A percentile compares a stretch with the other conserved stretches of the same genome.
phyloP scores from a whole-genome alignment of 805 yeast genomes.

The Ogataea degrootiae region DNA sequence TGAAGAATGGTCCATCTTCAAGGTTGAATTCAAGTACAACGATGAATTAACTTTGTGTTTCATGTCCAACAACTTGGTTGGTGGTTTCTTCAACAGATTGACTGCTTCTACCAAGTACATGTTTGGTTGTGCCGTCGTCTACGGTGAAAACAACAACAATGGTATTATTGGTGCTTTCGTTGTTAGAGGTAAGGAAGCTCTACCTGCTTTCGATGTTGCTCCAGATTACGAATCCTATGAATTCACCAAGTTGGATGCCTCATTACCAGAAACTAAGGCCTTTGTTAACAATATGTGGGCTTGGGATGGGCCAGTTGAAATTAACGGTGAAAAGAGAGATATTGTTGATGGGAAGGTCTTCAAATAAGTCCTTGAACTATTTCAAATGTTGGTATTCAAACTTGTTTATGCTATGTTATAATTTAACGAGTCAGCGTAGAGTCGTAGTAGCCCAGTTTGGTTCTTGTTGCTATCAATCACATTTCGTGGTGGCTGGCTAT shows the following conservation, averaged over 20 bases:
- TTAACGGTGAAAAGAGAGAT: slow-evolving; percentile 77
- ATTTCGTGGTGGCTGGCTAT: too few species aligned
- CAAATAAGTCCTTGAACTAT: slow-evolving; percentile 49
- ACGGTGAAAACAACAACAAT: slow-evolving; percentile 98
- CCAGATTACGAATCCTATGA: slow-evolving; percentile 98
- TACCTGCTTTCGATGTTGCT: slow-evolving; percentile 95
- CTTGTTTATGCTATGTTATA: too few species aligned
- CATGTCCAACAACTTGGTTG: slow-evolving; percentile 97
- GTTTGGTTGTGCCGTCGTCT: slow-evolving; percentile 91
- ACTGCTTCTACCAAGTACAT: slow-evolving; percentile 87
- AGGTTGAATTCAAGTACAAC: slow-evolving; percentile 94
- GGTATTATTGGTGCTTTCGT: slow-evolving; percentile 95
- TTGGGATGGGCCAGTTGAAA: slow-evolving; percentile 90
- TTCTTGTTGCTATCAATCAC: too few species aligned
- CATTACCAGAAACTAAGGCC: slow-evolving; percentile 70
- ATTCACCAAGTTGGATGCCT: slow-evolving; percentile 76
- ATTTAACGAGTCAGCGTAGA: too few species aligned
- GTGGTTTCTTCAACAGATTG: slow-evolving; percentile 97
- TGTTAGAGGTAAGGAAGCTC: slow-evolving; percentile 89
- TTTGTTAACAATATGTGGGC: slow-evolving; percentile 92
- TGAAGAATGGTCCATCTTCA: slow-evolving; percentile 91
- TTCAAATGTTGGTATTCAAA: not conserved
- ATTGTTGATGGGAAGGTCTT: slow-evolving; percentile 97
- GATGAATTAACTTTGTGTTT: slow-evolving; percentile 95
- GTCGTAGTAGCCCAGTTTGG: too few species aligned